Evolutionary conservation across 2,329 filamentous ascomycete species (phyloP), one percentile per base, ranked within the genome.

Genomic region (Pezicula rhizophila): DNA sequence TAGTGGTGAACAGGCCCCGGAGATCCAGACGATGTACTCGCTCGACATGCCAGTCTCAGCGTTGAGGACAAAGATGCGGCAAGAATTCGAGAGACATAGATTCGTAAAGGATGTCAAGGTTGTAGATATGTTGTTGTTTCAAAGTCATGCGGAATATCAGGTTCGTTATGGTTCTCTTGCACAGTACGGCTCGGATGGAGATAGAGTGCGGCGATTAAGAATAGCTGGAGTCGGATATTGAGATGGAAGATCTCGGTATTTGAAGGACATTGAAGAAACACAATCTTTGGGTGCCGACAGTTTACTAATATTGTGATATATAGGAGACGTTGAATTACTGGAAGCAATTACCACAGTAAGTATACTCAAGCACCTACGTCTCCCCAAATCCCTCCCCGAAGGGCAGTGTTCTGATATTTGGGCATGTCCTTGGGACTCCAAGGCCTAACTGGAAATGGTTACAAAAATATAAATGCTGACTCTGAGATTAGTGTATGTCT

Each of bases 281-380:
- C 20, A 23, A 31, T 20, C 14, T 25, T 37, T 23, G 11, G 26
- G 33, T 31, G 35, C 28, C 23, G 11, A 10, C 11, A 31, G 12
- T 11, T 12, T 40, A 12, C 23, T 48, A 28, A 26, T 25, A 10
- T 34, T 23, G 17, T 15, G 8, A 12, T 35, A 35, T 18, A 49
- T 60, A 96, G 91, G 93, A 99, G 78, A 99, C 88, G 47, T 82
- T 99, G 77, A 99, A 99, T 75, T 99, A 87, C 78, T 99, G 93
- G 93, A 96, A 96, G 73, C 93, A 99, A 72, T 78, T 91, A 54
- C 87, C 87, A 56, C 93, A 99, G 28, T 31, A 31, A 31, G 28
- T 31, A 10, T 10, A 31, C 11, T 12, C 28, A 10, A 31, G 11
- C 5, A 31, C 28, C 11, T 31, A 10, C 28, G 8, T 23, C 23